Evolutionary conservation across 176 grass and related monocot species (phyloP), one percentile per base, ranked within the genome.

Genomic region (Aegilops speltoides): DNA sequence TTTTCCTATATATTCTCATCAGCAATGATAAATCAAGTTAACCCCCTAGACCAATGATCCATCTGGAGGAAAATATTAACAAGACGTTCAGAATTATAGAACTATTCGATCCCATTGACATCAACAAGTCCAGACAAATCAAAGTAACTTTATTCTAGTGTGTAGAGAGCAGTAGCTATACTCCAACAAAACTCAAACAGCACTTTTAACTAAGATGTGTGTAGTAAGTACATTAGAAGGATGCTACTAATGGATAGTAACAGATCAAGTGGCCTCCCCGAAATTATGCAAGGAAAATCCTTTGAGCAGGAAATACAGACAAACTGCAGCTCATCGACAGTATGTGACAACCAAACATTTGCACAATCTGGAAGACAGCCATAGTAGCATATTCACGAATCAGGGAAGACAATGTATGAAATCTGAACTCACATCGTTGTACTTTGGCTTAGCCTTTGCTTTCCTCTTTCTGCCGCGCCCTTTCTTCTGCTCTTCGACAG

Each of bases 341-440:
- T 80, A 76, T 43, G 59, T 60, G 20, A 20, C n/a, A 61, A 78
- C 79, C 10, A 69, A 33, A 54, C 64, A 74, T 80, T 17, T 12
- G 1, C 26, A 69, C 59, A 40, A 72, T 81, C 13, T 73, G 23
- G 28, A 84, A 48, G 22, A 31, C 14, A 25, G 10, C 2, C 8
- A 62, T 68, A 68, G 20, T 36, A 31, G 23, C 57, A 74, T 45
- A 48, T 57, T 65, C 10, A 34, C 14, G 52, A 37, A 26, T 38
- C 11, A 15, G 6, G 19, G 36, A 59, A 22, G 54, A 85, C 2
- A 69, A 40, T 50, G 33, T 54, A 66, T 43, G 50, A 79, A 86
- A 17, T 40, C 29, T 26, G 36, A 89, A 93, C 97, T 88, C 88
- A 99, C 97, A 69, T 91, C 77, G 75, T 99, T 90, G 85, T 99